Percentiles rank a stretch among this genome's conserved stretches.
Evolutionary conservation across 345 rosid species (phyloP).

Genomic region (Nasturtium officinale): DNA sequence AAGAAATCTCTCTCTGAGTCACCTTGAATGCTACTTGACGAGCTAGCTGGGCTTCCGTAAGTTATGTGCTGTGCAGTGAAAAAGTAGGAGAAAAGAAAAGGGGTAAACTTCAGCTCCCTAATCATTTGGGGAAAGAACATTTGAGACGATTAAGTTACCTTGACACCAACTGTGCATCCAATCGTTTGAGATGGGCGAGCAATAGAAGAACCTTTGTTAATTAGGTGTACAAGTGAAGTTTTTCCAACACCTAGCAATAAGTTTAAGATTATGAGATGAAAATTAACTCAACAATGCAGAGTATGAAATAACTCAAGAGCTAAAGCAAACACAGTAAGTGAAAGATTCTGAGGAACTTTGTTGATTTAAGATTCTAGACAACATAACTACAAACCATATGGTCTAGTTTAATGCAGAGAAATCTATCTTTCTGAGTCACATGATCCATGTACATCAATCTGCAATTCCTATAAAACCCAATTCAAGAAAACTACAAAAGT

Average conservation of each 20-base stretch:
- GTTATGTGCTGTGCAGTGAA: slow-evolving; percentile 59
- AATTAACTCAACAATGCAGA: slow-evolving; percentile 16
- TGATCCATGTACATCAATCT: slow-evolving; percentile 1
- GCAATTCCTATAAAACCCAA: background rate
- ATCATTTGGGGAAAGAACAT: slow-evolving; percentile 14
- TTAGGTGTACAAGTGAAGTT: slow-evolving; percentile 88
- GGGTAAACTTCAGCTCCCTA: slow-evolving; percentile 25
- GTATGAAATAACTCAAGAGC: slow-evolving; percentile 8
- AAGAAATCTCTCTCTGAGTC: slow-evolving; percentile 96
- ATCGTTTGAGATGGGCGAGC: slow-evolving; percentile 86
- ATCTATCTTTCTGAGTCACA: slow-evolving; percentile 11
- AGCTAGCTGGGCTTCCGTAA: slow-evolving; percentile 81
- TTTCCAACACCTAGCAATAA: slow-evolving; percentile 82
- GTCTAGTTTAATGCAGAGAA: slow-evolving; percentile 34
- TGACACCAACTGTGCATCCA: slow-evolving; percentile 95
- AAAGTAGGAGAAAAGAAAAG: slow-evolving; percentile 25
- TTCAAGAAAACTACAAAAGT: background rate
- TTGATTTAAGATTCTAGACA: background rate
- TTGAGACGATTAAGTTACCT: slow-evolving; percentile 52
- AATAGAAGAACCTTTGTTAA: slow-evolving; percentile 71
- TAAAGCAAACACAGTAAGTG: slow-evolving; percentile 1
- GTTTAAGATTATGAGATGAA: slow-evolving; percentile 22
- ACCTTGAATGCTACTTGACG: slow-evolving; percentile 88
- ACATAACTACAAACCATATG: slow-evolving; percentile 18
- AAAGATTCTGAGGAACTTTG: background rate